phyloP scores from a whole-genome alignment of 2,329 filamentous ascomycete species.

The Teratosphaeria epicoccoides region DNA sequence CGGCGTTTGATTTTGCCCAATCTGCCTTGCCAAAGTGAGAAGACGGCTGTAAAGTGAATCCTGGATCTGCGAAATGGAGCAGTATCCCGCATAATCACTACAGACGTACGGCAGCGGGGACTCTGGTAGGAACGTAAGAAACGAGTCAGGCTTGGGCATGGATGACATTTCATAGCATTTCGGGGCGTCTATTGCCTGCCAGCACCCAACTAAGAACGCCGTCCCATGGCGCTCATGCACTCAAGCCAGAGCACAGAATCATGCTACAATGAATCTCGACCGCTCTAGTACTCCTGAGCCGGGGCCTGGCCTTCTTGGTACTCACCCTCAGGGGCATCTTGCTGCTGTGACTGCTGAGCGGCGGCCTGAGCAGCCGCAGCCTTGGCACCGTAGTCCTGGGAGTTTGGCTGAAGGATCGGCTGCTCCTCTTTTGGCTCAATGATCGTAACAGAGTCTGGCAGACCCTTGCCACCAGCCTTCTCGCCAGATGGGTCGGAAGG shows the following conservation, averaged over 20 bases:
- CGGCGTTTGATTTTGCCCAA: too few species aligned
- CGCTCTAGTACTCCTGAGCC: conserved; percentile 6
- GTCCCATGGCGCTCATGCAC: background rate
- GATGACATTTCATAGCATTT: background rate
- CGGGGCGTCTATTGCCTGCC: background rate
- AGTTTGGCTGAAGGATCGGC: conserved; percentile 85
- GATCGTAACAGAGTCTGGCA: conserved; percentile 97
- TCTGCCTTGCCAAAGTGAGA: too few species aligned
- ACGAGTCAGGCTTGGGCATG: background rate
- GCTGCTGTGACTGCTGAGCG: conserved; percentile 46
- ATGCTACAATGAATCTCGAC: background rate
- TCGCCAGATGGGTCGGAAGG: conserved; percentile 86
- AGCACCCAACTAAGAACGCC: background rate
- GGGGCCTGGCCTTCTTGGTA: conserved; percentile 8
- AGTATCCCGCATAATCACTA: too few species aligned
- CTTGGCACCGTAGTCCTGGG: conserved; percentile 99
- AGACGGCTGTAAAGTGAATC: too few species aligned
- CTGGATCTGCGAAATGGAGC: too few species aligned
- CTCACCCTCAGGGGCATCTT: conserved; percentile 15
- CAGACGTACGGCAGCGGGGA: too few species aligned
- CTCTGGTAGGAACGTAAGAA: background rate
- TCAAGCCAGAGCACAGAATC: background rate
- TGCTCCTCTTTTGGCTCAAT: conserved; percentile 99
- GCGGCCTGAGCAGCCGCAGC: conserved; percentile 52
- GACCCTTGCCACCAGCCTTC: conserved; percentile 90